phyloP scores from a whole-genome alignment of 495 filamentous ascomycete genomes.

The Pseudevernia furfuracea region DNA sequence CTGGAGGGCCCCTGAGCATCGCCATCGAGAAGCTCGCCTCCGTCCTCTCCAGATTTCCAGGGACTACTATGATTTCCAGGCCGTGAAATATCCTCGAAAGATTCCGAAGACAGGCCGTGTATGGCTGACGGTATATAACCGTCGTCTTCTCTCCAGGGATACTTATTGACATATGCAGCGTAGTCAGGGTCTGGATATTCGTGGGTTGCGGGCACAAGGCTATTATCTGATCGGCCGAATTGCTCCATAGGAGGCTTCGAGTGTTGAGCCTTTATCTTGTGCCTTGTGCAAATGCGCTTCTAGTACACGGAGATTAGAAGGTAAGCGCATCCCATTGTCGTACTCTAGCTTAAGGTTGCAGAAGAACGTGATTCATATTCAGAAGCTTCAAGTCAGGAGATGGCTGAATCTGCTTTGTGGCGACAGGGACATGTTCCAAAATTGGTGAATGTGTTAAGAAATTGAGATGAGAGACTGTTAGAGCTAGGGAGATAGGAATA shows the following conservation, averaged over 20 bases:
- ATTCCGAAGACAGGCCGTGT: background rate
- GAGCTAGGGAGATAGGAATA: background rate
- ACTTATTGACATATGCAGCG: slow-evolving; percentile 17
- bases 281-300: background rate
- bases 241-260: background rate
- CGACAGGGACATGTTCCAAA: background rate
- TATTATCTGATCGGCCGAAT: background rate
- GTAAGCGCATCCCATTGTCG: background rate
- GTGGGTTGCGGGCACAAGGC: background rate
- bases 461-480: background rate
- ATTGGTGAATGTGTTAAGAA: too few relatives aligned
- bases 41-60: background rate
- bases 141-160: slow-evolving; percentile 20
- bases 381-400: background rate
- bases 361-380: background rate
- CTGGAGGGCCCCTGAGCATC: background rate
- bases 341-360: background rate
- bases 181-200: slow-evolving; percentile 24
- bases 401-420: background rate
- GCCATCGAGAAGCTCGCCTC: background rate
- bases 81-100: background rate
- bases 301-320: background rate
- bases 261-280: background rate
- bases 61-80: background rate
- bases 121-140: slow-evolving; percentile 10